A percentile compares a stretch with the other conserved stretches of the same genome.
phyloP scores from a whole-genome alignment of 2,329 filamentous ascomycete genomes.

The Macrophomina pseudophaseolina region DNA sequence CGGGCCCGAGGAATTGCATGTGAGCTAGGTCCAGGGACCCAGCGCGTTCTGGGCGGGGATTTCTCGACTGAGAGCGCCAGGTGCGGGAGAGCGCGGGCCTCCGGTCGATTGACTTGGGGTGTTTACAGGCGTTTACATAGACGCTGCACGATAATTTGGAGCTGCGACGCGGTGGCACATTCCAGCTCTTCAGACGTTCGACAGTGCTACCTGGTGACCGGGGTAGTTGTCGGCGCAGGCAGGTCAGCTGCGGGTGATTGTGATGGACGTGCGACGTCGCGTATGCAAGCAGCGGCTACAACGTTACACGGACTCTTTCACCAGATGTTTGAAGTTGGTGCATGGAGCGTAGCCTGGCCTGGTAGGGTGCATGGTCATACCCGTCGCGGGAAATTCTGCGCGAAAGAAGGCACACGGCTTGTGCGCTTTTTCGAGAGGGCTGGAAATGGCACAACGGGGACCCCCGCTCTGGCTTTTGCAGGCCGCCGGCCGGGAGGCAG shows the following conservation, averaged over 20 bases:
- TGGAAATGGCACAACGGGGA: no score
- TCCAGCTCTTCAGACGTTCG: slow-evolving; percentile 14
- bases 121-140: not conserved
- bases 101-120: not conserved
- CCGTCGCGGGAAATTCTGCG: not conserved
- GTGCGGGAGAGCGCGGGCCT: no score
- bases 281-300: slow-evolving; percentile 2
- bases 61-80: no score
- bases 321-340: not conserved
- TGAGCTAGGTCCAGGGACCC: no score
- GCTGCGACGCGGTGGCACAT: not conserved
- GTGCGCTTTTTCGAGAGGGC: not conserved
- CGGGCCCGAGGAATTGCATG: no score
- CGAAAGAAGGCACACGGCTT: not conserved
- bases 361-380: not conserved
- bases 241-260: slow-evolving; percentile 6
- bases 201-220: slow-evolving; percentile 1
- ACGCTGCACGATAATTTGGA: not conserved
- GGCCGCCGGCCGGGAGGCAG: no score
- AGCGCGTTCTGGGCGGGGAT: no score
- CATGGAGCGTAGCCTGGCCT: not conserved
- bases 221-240: not conserved
- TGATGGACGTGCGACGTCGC: slow-evolving; percentile 10
- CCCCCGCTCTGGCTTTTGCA: no score
- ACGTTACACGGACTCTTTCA: not conserved